Evolutionary conservation across 805 yeast genomes (phyloP), one percentile per base, ranked within the genome.

Genomic region (Suhomyces faveliae): DNA sequence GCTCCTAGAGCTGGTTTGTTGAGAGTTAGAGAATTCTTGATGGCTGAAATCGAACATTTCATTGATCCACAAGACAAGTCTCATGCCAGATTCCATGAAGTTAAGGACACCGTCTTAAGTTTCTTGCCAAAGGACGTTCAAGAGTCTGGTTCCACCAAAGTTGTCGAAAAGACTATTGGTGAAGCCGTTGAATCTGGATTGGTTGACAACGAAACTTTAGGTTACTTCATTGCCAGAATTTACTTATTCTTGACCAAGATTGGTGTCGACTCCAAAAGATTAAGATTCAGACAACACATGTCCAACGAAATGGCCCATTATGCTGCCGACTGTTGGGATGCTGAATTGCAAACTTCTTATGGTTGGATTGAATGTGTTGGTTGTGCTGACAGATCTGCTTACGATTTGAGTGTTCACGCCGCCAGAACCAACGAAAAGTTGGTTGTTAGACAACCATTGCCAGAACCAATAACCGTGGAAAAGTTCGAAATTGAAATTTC

Each of bases 331-430:
- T 94, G 99, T 78, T 94, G 99, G 99, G 99, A 94, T 74, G 97
- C 96, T 56, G 99, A 94, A 77, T 78, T 94, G 62, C 84, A 87
- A 60, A 85, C 97, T 38, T 89, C 97, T 27, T 94, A 89, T 62
- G 99, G 99, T 61, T 94, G 99, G 99, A 88, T 94, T 61, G 99
- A 94, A 77, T 95, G 99, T 84, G 97, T 94, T 67, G 99, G 99
- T 58, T 94, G 98, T 77, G 99, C 99, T 56, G 99, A 94, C 74
- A 84, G 99, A 77, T 88, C 96, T 40, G 99, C 99, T 37, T 94
- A 89, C 67, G 99, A 94, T 74, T 81, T 94, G 70, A 80, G 92
- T 42, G 99, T 95, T 52, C 99, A 94, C 68, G 73, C 97, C 40
- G 94, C 92, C 48, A 87, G 88, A 72, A 94, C 99, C 49, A 89